Conservation (phyloP, 2,329 filamentous ascomycete species). For the Sclerotinia subarctica region DNA sequence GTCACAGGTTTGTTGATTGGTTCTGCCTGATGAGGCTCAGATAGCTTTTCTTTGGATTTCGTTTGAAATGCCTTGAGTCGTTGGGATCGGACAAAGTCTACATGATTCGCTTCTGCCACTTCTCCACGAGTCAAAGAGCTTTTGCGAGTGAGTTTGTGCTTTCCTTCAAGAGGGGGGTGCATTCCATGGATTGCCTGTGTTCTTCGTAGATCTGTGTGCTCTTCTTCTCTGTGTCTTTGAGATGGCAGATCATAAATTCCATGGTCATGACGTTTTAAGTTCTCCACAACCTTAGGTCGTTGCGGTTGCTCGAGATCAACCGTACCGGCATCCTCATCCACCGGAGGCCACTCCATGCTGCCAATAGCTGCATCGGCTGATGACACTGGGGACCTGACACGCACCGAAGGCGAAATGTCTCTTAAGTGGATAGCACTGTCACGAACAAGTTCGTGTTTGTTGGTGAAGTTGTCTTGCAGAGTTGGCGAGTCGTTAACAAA, state of each 20-base stretch:
- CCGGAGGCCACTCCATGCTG: conserved; percentile 41
- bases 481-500: conserved; percentile 48
- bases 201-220: conserved; percentile 28
- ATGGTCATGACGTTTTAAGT: conserved; percentile 23
- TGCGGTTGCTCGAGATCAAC: conserved; percentile 42
- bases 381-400: conserved; percentile 32
- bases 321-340: conserved; percentile 47
- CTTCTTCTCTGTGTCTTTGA: conserved; percentile 26
- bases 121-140: conserved; percentile 21
- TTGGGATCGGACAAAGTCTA: conserved; percentile 27
- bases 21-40: conserved; percentile 28
- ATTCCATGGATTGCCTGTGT: conserved; percentile 27
- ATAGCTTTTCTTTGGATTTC: conserved; percentile 24
- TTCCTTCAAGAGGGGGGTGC: conserved; percentile 19
- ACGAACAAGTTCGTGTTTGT: conserved; percentile 33
- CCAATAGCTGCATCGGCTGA: conserved; percentile 39
- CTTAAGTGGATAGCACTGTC: conserved; percentile 58
- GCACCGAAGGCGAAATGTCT: conserved; percentile 42
- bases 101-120: conserved; percentile 17
- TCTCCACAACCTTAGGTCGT: conserved; percentile 25
- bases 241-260: conserved; percentile 23
- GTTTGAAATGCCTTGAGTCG: conserved; percentile 20
- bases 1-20: conserved; percentile 26
- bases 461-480: conserved; percentile 34
- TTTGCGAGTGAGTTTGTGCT: conserved; percentile 23